Percentiles rank a stretch among this genome's conserved stretches.
Conservation (phyloP, 805 yeast genomes). For the Candida andamanensis region DNA sequence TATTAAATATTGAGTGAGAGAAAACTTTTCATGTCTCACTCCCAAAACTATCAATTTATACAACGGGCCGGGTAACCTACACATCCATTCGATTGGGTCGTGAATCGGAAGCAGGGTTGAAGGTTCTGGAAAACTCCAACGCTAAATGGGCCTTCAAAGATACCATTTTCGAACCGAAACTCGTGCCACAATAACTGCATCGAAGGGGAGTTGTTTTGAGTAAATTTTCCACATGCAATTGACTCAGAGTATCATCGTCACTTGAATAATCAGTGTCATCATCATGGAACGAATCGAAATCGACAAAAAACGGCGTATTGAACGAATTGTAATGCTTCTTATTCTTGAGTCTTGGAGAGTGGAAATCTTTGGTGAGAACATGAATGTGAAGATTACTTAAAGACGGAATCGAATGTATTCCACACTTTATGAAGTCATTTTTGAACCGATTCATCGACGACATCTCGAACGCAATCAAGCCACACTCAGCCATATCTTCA, state of each 20-base stretch:
- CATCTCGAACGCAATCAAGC: neutral
- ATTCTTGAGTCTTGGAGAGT: conserved; percentile 50
- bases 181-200: conserved; percentile 23
- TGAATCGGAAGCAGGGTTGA: no score
- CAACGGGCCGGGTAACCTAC: no score
- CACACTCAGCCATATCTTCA: conserved; percentile 18
- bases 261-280: conserved; percentile 7
- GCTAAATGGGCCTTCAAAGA: conserved; percentile 25
- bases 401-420: conserved; percentile 71
- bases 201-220: conserved; percentile 18
- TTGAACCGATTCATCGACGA: conserved; percentile 13
- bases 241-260: neutral
- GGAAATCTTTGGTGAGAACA: conserved; percentile 61
- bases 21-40: no score
- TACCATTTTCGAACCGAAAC: conserved; percentile 21
- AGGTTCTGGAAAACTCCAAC: no score
- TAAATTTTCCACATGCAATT: no score
- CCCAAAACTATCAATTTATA: no score
- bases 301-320: conserved; percentile 58
- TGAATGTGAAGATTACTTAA: conserved; percentile 68
- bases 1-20: no score
- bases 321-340: conserved; percentile 69
- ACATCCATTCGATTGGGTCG: no score
- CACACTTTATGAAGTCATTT: conserved; percentile 39
- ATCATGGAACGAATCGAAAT: conserved; percentile 21